Evolutionary conservation across 2,329 filamentous ascomycete species (phyloP), one percentile per base, ranked within the genome.

Genomic region (Rhynchosporium agropyri): DNA sequence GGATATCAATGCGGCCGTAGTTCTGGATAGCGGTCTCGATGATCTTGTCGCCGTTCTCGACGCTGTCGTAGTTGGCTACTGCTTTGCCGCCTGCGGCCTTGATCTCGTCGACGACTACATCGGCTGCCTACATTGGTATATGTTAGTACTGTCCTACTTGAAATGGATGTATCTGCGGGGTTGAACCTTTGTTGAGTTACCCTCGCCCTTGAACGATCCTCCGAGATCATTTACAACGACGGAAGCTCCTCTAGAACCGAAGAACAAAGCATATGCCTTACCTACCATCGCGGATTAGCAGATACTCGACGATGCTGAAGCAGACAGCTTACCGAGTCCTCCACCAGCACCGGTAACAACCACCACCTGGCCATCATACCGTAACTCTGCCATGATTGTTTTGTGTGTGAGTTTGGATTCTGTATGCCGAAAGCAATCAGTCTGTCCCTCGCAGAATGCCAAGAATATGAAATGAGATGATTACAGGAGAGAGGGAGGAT

Each of bases 211-310:
- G 83, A 95, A 93, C 53, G 92, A 95, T 57, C 86, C 91, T 67
- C 95, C 95, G 58, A 98, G 84, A 76, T 99, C 95, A 78, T 99
- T 99, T 72, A 99, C 95, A 54, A 99, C 94, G 71, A 96, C 90
- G 78, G 89, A 96, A 71, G 92, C 95, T 73, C 95, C 95, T 75
- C 94, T 87, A 62, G 91, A 92, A 63, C 60, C 95, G 76, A 96
- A 98, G 83, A 97, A 98, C 65, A 89, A 81, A 70, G 90, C 89
- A 79, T 96, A 96, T 75, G 88, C 88, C 78, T 88, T 91, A 69
- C 91, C 91, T 63, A 95, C 90, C 90, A 38, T 9, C 29, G 8
- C 49, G 31, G 29, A 38, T 55, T 29, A 45, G 42, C 10, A 45
- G 29, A 38, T 3, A 40, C 48, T 40, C 20, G 15, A 15, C 8